Evolutionary conservation across 2,329 filamentous ascomycete species (phyloP).

Genomic region (Coniochaeta hoffmannii): DNA sequence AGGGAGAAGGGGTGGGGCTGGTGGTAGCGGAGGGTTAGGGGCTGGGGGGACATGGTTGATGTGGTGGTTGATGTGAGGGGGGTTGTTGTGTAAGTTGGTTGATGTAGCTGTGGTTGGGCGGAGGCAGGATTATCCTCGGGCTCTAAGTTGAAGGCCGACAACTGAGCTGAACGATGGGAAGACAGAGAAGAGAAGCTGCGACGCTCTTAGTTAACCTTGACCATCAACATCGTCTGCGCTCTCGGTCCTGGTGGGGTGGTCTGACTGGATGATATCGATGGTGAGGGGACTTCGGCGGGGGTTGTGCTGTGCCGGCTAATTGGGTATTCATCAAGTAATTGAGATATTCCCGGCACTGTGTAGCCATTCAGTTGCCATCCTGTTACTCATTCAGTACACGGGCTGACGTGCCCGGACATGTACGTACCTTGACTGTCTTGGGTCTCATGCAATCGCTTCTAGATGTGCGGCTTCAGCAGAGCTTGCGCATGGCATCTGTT

Average conservation of each 20-base stretch:
- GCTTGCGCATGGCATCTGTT: too few relatives aligned
- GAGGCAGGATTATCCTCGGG: background rate
- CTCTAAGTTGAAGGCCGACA: background rate
- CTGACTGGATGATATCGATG: conserved; percentile 3
- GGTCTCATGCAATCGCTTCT: too few relatives aligned
- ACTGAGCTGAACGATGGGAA: background rate
- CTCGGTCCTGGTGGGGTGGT: background rate
- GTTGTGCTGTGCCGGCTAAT: too few relatives aligned
- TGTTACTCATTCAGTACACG: too few relatives aligned
- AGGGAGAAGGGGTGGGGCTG: conserved; percentile 48
- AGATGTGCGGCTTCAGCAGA: too few relatives aligned
- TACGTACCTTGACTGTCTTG: too few relatives aligned
- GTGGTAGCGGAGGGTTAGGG: conserved; percentile 41
- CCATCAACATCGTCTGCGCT: background rate
- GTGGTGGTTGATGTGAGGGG: background rate
- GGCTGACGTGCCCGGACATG: too few relatives aligned
- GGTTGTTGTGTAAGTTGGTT: background rate
- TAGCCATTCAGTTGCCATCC: too few relatives aligned
- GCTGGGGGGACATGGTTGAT: background rate
- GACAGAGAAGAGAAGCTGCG: background rate
- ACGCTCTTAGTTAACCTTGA: background rate
- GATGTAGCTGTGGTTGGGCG: background rate
- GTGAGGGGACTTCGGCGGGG: too few relatives aligned
- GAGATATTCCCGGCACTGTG: too few relatives aligned
- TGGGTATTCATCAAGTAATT: too few relatives aligned